Evolutionary conservation across 805 yeast species (phyloP), one percentile per base, ranked within the genome.

Genomic region (Nakazawaea wyomingensis): DNA sequence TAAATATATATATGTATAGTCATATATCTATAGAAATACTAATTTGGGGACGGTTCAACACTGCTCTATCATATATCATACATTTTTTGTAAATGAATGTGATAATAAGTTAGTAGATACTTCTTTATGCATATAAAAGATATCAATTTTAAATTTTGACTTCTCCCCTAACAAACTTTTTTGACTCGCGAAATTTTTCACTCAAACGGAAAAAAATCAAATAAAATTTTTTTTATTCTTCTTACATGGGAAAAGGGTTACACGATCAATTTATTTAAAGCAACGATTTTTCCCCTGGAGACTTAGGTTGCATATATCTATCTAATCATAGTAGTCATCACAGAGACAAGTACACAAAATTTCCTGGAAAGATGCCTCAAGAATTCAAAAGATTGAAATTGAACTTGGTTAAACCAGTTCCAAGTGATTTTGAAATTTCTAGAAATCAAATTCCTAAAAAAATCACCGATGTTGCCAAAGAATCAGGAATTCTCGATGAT

Each of bases 391-490:
- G 65, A 52, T 54, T 64, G 37, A 64, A 62, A 50, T 51, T 64
- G 19, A 61, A 64, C 45, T 50, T 63, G 35, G 54, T 60, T 20
- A 63, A 59, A 35, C 95, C 96, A 8, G 96, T 90, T 31, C 98
- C 98, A 28, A 80, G 88, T 29, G 98, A 93, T 63, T 82, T 85
- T 60, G 96, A 77, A 48, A 87, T 91, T 54, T 87, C 96, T 6
- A 79, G 96, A 59, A 76, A 80, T 31, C 98, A 91, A 66, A 74
- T 72, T 45, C 98, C 99, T 41, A 90, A 89, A 66, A 78, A 80
- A 51, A 84, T 91, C 54, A 64, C 77, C 38, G 73, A 71, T 46
- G 74, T 91, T 45, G 96, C 96, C 34, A 60, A 62, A 34, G 97
- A 91, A 65, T 67, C 86, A 41, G 96, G 96, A n/a, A 72, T 91